These are phyloP conservation scores for Coffea eugenioides DNA, from an alignment of 257 asterid species.

Conservation along the genomic window DNA sequence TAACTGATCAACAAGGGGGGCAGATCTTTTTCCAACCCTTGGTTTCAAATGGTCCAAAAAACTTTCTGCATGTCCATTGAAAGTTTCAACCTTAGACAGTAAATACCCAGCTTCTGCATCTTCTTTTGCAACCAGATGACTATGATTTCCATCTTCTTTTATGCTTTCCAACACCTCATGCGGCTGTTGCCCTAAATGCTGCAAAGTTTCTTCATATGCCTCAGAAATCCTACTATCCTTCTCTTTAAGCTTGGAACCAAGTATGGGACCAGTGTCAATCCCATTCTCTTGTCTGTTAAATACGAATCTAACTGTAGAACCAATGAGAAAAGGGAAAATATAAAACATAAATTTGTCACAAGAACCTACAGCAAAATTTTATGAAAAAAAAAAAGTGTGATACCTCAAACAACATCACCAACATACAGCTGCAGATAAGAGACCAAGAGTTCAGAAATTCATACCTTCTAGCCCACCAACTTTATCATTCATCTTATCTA, in stretches of 20 bases:
- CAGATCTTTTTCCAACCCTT: neutral
- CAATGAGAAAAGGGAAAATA: constrained; percentile 31
- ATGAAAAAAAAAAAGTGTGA: neutral
- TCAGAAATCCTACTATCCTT: constrained; percentile 17
- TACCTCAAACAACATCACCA: neutral
- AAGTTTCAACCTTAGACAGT: neutral
- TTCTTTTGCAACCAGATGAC: too few relatives aligned
- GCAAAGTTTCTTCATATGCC: constrained; percentile 16
- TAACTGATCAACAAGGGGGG: neutral
- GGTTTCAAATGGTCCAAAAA: neutral
- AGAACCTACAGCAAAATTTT: neutral
- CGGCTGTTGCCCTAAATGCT: neutral
- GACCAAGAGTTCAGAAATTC: constrained; percentile 15
- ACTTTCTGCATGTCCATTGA: neutral
- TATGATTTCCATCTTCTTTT: neutral
- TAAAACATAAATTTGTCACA: constrained; percentile 30
- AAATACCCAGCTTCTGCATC: neutral
- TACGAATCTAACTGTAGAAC: constrained; percentile 67
- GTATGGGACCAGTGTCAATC: constrained; percentile 26
- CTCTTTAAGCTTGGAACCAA: constrained; percentile 25
- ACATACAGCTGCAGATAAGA: neutral
- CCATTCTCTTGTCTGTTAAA: constrained; percentile 54
- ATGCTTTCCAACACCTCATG: neutral
- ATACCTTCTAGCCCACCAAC: constrained; percentile 85
- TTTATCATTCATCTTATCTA: constrained; percentile 51